These are phyloP conservation scores for Chlorella sp. DNA, from an alignment of 139 green algal genomes.

Conservation along the genomic window DNA sequence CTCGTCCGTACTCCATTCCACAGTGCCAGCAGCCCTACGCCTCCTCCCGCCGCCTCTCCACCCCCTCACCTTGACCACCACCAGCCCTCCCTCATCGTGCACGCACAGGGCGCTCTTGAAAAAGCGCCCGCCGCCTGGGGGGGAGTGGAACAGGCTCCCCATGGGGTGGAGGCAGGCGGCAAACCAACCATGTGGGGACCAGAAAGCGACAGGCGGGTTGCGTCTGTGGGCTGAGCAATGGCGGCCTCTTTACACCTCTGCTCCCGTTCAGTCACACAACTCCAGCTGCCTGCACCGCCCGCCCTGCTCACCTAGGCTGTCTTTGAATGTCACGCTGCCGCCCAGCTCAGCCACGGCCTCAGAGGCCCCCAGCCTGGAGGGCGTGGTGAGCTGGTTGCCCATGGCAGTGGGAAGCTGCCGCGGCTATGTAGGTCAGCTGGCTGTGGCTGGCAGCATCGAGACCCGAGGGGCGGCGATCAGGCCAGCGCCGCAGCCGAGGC, in stretches of 20 bases:
- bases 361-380: constrained; percentile 2
- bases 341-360: constrained; percentile 22
- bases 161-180: not conserved
- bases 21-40: too few relatives aligned
- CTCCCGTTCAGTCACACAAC: not conserved
- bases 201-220: not conserved
- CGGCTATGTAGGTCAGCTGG: too few relatives aligned
- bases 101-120: constrained; percentile 90
- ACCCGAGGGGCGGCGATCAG: too few relatives aligned
- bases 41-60: too few relatives aligned
- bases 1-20: not conserved
- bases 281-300: not conserved
- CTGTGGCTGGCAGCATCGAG: too few relatives aligned
- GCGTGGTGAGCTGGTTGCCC: constrained; percentile 51
- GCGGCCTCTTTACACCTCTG: too few relatives aligned
- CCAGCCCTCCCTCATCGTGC: constrained; percentile 89
- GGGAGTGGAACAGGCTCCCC: too few relatives aligned
- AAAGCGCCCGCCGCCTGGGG: constrained; percentile 84
- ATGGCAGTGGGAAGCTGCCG: not conserved
- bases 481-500: too few relatives aligned
- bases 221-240: not conserved
- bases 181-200: not conserved
- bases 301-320: constrained; percentile 6
- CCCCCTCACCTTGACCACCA: constrained; percentile 90
- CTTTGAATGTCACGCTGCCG: constrained; percentile 20